Evolutionary conservation across 2,329 filamentous ascomycete species (phyloP), one percentile per base, ranked within the genome.

Genomic region (Cadophora gregata): DNA sequence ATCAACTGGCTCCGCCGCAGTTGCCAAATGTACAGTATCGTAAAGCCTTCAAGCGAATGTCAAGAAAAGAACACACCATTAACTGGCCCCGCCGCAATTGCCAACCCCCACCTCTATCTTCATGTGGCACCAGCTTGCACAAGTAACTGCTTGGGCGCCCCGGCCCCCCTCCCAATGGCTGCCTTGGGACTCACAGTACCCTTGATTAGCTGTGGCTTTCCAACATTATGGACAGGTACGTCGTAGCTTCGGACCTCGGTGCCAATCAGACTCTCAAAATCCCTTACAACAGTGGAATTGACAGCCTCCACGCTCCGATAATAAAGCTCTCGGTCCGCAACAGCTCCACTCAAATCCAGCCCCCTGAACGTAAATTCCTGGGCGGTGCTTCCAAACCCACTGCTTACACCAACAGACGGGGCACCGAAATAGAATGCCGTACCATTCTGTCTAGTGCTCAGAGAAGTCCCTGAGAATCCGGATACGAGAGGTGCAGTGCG

Each of bases 391-490:
- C 88, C 88, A 61, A 79, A 84, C 19, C 85, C 85, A 19, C 78
- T 83, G 42, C 59, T 83, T 82, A 60, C 75, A 79, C 68, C 79
- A 81, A 68, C 80, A 79, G 12, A 84, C 80, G 38, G 82, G 62
- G 75, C 76, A 61, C 81, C 79, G n/a, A 82, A 79, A 75, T 88
- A 91, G 33, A 75, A 78, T 5, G 87, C 89, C 5, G 81, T 84
- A 36, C 88, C 88, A 47, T 86, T 84, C 69, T 88, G 85, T 48
- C 75, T 81, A 0, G 88, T 90, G 1, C 73, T 75, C 10, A 87
- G 73, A 2, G 75, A 71, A 0, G 81, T 78, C 7, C 81, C 82
- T 21, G 73, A 68, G 68, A 82, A 77, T 3, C 69, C 47, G 8
- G 71, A 60, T 4, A 69, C 63, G 25, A 74, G 67, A 33, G 73